Base-by-base conservation (phyloP, 495 filamentous ascomycete species). In the Lichenothelia convexa region DNA sequence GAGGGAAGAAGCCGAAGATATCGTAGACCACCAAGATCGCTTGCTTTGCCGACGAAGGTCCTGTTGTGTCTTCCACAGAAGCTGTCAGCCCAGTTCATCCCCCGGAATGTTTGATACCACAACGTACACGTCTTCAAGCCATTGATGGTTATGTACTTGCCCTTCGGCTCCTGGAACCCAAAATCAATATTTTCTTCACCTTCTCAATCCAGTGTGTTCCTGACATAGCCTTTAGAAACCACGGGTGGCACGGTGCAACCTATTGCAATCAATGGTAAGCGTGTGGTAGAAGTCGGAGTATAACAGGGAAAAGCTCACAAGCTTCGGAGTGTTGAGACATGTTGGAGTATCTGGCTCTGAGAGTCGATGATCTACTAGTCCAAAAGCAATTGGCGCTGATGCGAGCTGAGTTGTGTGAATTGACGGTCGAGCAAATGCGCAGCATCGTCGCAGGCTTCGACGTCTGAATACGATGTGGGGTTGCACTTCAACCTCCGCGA, bases 211-310 rank as follows among this genome's bases (percentile, higher is more conserved):
- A n/a, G n/a, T n/a, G n/a, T n/a, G 49, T 80, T 75, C 13, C 32
- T 30, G n/a, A 63, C 49, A 52, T 84, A 85, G 9, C 63, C 71
- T 39, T 69, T 43, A 6, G 59, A 44, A 24, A 75, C 57, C 21
- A 81, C 67, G 1, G 80, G 75, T 0, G 80, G 77, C 27, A 81
- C 71, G 42, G 71, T 78, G 53, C 75, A 80, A 57, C 75, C 24
- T 36, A 36, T 27, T 7, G 24, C 24, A 27, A 13, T 27, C 7
- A 7, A 27, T 27, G 13, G 24, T 13, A n/a, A 27, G 24, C 13
- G 24, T 27, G 13, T 27, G 24, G 13, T 7, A 27, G 24, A 27
- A 27, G 7, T 7, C 24, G 24, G 13, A 13, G 24, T 27, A 27
- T 7, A 7, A 7, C 24, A 27, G 24, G 24, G 24, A 27, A 7